phyloP scores from a whole-genome alignment of 805 yeast genomes.

The Sugiyamaella americana region DNA sequence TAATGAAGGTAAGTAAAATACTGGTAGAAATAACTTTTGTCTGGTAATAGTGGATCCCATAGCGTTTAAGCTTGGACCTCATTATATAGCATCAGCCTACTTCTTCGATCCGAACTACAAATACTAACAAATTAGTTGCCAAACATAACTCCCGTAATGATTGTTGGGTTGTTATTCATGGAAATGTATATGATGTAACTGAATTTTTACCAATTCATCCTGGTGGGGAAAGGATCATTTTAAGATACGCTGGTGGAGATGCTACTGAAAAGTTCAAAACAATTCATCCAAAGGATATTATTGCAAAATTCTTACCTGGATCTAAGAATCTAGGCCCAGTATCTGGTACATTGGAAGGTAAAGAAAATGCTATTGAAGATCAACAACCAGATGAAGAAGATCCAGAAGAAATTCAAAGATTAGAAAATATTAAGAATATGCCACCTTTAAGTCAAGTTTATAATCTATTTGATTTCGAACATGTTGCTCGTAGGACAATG shows the following conservation, averaged over 20 bases:
- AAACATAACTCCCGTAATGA: slow-evolving; percentile 53
- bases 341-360: slow-evolving; percentile 8
- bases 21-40: neutral
- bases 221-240: slow-evolving; percentile 51
- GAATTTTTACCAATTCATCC: slow-evolving; percentile 55
- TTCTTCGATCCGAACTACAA: no score
- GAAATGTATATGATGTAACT: slow-evolving; percentile 72
- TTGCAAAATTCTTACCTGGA: slow-evolving; percentile 53
- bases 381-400: slow-evolving; percentile 34
- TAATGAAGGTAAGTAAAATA: slow-evolving; percentile 16
- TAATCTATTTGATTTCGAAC: slow-evolving; percentile 82
- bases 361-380: slow-evolving; percentile 12
- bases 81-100: no score
- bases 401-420: slow-evolving; percentile 39
- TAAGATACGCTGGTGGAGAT: slow-evolving; percentile 62
- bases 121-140: slow-evolving; percentile 32
- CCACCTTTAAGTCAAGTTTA: slow-evolving; percentile 68
- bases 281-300: slow-evolving; percentile 83
- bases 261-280: slow-evolving; percentile 84
- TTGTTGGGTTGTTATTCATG: slow-evolving; percentile 82
- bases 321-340: slow-evolving; percentile 60
- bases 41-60: no score
- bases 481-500: slow-evolving; percentile 73
- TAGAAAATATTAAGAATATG: slow-evolving; percentile 40
- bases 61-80: no score